A percentile compares a stretch with the other conserved stretches of the same genome.
phyloP scores from a whole-genome alignment of 768 basidiomycete species.

The Mycena vulgaris region DNA sequence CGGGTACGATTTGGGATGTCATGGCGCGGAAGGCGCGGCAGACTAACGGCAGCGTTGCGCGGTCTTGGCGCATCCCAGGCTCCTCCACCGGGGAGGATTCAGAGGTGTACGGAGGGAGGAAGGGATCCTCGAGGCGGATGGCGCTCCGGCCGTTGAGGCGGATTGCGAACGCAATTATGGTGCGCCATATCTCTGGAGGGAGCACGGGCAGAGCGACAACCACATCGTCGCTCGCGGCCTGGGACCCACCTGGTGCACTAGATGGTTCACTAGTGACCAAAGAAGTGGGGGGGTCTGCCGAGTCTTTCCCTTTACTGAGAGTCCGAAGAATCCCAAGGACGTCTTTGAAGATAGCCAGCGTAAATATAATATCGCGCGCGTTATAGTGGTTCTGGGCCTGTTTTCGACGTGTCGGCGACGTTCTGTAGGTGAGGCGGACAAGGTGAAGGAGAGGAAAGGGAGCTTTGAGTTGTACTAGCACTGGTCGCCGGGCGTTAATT shows the following conservation, averaged over 20 bases:
- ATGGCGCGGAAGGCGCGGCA: slow-evolving; percentile 55
- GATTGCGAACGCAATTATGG: slow-evolving; percentile 53
- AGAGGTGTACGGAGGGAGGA: slow-evolving; percentile 50
- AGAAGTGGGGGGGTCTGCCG: background rate
- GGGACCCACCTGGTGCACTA: background rate
- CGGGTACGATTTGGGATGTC: slow-evolving; percentile 56
- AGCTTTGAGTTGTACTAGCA: too few relatives aligned
- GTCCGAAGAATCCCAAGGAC: background rate
- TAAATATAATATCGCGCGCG: too few relatives aligned
- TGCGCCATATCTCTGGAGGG: slow-evolving; percentile 59
- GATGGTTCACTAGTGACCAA: background rate
- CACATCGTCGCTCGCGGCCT: background rate
- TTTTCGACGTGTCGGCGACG: too few relatives aligned
- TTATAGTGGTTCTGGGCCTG: too few relatives aligned
- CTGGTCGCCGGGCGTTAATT: too few relatives aligned
- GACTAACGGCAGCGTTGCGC: slow-evolving; percentile 52
- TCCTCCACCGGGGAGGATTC: slow-evolving; percentile 44
- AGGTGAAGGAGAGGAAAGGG: too few relatives aligned
- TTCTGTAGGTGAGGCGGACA: too few relatives aligned
- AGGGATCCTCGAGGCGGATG: slow-evolving; percentile 57
- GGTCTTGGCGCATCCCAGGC: slow-evolving; percentile 47
- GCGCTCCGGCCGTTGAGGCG: slow-evolving; percentile 51
- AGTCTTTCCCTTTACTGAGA: background rate
- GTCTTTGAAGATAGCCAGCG: slow-evolving; percentile 22
- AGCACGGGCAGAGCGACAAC: slow-evolving; percentile 37